Evolutionary conservation across 257 asterid genomes (phyloP), one percentile per base, ranked within the genome.

Genomic region (Lavandula angustifolia): DNA sequence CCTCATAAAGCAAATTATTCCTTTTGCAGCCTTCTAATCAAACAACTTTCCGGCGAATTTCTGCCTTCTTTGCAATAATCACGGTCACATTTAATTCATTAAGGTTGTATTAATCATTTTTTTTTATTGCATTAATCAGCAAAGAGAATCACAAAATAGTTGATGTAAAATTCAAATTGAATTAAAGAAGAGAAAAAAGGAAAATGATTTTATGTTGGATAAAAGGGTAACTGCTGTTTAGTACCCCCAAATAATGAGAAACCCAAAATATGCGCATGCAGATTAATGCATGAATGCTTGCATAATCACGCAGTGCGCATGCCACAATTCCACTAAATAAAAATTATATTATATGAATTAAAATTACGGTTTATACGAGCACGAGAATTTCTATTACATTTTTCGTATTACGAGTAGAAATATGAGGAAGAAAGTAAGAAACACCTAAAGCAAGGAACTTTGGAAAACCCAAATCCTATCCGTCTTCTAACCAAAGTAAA

Each of bases 361-460:
- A 61, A 78, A 72, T 17, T 76, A 71, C 80, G 68, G 14, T 38
- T 71, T 73, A 34, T 18, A 50, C 61, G 73, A 8, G 32, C 6
- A 40, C 12, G n/a, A 40, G n/a, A 8, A 7, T 1, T 40, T 40
- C 12, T 40, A 40, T 40, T 40, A 40, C 9, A 40, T 9, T 40
- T 8, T 8, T 8, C 7, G 42, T 0, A 4, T 0, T 4, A 81
- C 85, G 79, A 75, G 75, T 81, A 65, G 86, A 89, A 83, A 85
- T 80, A 81, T 66, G 87, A 77, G 81, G 81, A 88, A 73, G 82
- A 66, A 78, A 70, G 76, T 78, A 73, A 52, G 80, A 82, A n/a
- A n/a, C n/a, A 84, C 7, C 7, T 5, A 40, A 40, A 83, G 86
- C 66, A 67, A 81, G 63, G 60, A 85, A 79, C 87, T 81, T 87